Evolutionary conservation across 306 rosid genomes (phyloP).

Genomic region (Neltuma alba): DNA sequence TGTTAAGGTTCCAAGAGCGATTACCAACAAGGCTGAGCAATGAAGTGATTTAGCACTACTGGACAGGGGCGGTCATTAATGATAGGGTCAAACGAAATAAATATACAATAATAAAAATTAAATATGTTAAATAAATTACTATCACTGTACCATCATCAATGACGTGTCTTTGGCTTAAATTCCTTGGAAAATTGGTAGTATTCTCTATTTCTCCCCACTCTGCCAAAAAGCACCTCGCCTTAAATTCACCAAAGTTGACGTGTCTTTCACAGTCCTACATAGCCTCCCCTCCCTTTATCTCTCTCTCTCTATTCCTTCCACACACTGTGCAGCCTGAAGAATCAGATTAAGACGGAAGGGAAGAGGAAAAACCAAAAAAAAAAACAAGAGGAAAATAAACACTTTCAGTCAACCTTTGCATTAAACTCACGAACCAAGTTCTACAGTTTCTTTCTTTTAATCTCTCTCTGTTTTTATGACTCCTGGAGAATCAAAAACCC

Average conservation of each 20-base stretch:
- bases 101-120: not conserved
- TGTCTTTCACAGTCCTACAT: slow-evolving; percentile 15
- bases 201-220: not conserved
- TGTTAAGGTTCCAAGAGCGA: not conserved
- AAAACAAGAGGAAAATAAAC: not conserved
- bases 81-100: not conserved
- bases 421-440: slow-evolving; percentile 39
- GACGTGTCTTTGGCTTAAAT: slow-evolving; percentile 5
- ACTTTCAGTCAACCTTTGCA: slow-evolving; percentile 40
- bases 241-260: slow-evolving; percentile 46
- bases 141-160: not conserved
- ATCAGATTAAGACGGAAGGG: not conserved
- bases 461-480: not conserved
- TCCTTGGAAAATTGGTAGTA: not conserved
- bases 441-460: slow-evolving; percentile 13
- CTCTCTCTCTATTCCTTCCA: not conserved
- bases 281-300: not conserved
- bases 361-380: not conserved
- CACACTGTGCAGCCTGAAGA: slow-evolving; percentile 1
- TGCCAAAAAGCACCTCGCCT: slow-evolving; percentile 17
- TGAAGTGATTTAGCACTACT: not conserved
- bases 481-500: slow-evolving; percentile 26
- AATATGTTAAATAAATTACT: not conserved
- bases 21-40: not conserved
- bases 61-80: not conserved